Base-by-base conservation (phyloP, 23 red algal species). In the Gracilaria domingensis region DNA sequence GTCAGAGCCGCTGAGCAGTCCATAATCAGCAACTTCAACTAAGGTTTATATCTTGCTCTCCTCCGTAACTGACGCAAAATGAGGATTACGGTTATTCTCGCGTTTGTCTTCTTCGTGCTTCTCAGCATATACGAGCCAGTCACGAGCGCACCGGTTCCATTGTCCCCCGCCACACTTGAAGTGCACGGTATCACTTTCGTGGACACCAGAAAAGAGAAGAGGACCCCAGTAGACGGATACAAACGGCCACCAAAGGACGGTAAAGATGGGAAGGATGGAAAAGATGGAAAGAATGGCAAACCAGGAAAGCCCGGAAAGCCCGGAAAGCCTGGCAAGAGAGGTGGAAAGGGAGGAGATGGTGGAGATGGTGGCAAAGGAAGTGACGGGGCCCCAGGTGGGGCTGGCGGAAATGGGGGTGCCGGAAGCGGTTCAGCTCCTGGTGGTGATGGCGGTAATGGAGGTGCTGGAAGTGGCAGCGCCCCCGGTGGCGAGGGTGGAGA, bases 311-410 rank as follows among this genome's bases (percentile, higher is more conserved):
- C 38, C 17, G 72, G 72, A 28, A 77, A 50, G 72, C 30, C 35
- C 42, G 72, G 72, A 12, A 77, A 77, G 72, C 40, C 38, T 35
- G 72, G 72, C 6, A 77, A 77, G 45, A 26, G 72, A 49, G 72
- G 72, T 42, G 72, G 72, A 28, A 16, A 48, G 6, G 72, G 72
- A 8, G 72, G 72, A 20, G 72, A 77, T 20, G 72, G 72, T 5
- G 72, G 72, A 28, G 72, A 77, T 32, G 72, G 72, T 5, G 72
- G 72, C 6, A 42, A 21, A 11, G 72, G 72, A 12, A 77, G 72
- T 20, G 72, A 51, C 13, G 72, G 38, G 5, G 72, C 72, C 18
- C 45, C 72, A 4, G 72, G 72, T 32, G 72, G 72, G 1, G 72
- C 38, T 23, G 72, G 72, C 26, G 72, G 72, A 6, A 30, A 30